Base-by-base conservation (phyloP, 148 eudicot genomes). In the Gaultheria prostrata region DNA sequence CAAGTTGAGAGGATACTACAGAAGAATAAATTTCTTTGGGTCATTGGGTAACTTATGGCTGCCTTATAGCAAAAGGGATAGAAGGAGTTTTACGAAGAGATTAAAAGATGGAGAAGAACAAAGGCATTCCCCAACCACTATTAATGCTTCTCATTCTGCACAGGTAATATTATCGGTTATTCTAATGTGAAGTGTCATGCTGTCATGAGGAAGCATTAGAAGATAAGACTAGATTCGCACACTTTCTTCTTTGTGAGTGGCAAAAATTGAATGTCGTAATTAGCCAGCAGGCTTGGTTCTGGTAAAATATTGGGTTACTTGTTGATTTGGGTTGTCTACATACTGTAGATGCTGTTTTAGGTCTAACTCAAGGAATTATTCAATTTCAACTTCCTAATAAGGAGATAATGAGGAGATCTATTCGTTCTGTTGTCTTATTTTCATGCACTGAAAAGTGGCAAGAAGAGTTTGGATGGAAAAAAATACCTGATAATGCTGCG, bases 71-170 rank as follows among this genome's bases (percentile, higher is more conserved):
- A 43, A 61, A 30, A 63, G 87, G 84, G 80, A 33, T 10, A 54
- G 76, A 20, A 88, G 87, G 77, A 88, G 87, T 78, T 88, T 80
- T 77, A 80, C 80, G 0, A 88, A 88, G 83, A 88, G 85, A 80
- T 83, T 56, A 82, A 85, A 88, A 83, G 89, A 85, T 80, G 87
- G 85, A 53, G 89, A 88, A 77, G 87, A 88, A 56, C 86, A 80
- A 82, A 69, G 74, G 75, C 83, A 76, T 77, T 79, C 84, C 61
- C 83, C 63, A 8, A 11, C 49, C 13, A 54, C 26, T 24, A 43
- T 28, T 53, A 71, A 73, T 79, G 26, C 75, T 59, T 78, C 67
- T 33, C 79, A 81, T 80, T 82, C 80, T 67, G 51, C 54, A 48
- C 86, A 83, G 87, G 89, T 85, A 83, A 79, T 30, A 45, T 63